Percentiles rank a stretch among this genome's conserved stretches.
Evolutionary conservation across 2,329 filamentous ascomycete genomes (phyloP).

Genomic region (Paecilomyces dactylethromorphus): DNA sequence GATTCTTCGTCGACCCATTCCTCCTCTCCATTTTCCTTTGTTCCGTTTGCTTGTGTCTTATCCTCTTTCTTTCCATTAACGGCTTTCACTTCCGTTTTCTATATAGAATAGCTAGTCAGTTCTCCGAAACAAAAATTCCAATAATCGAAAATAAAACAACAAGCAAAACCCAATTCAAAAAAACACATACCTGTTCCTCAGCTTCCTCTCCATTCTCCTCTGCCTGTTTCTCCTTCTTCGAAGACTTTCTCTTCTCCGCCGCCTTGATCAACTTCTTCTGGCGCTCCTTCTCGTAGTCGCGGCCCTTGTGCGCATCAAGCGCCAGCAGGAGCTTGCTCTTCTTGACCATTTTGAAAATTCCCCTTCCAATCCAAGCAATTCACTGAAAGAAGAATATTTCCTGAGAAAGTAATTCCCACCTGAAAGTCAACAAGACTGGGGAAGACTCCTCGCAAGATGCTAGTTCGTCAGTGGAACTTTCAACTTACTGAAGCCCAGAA

Average conservation of each 20-base stretch:
- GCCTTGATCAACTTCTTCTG: slow-evolving; percentile 60
- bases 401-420: slow-evolving; percentile 2
- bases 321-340: slow-evolving; percentile 54
- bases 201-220: slow-evolving; percentile 10
- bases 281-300: slow-evolving; percentile 69
- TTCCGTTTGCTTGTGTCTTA: slow-evolving; percentile 14
- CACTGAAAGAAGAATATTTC: slow-evolving; percentile 4
- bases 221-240: slow-evolving; percentile 18
- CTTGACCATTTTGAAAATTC: slow-evolving; percentile 37
- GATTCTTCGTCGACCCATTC: slow-evolving; percentile 19
- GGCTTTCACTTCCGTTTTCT: slow-evolving; percentile 4
- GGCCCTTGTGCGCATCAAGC: slow-evolving; percentile 52
- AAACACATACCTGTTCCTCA: not conserved
- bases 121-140: slow-evolving; percentile 19
- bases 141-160: not conserved
- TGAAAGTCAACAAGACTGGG: not conserved
- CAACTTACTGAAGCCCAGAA: slow-evolving; percentile 7
- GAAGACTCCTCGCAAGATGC: not conserved
- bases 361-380: not conserved
- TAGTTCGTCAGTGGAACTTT: slow-evolving; percentile 5
- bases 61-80: slow-evolving; percentile 13
- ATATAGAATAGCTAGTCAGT: slow-evolving; percentile 13
- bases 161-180: not conserved
- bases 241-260: slow-evolving; percentile 39
- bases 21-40: slow-evolving; percentile 31